Evolutionary conservation across 1,284 basidiomycete genomes (phyloP).

Genomic region (Ceratobasidium sp.): DNA sequence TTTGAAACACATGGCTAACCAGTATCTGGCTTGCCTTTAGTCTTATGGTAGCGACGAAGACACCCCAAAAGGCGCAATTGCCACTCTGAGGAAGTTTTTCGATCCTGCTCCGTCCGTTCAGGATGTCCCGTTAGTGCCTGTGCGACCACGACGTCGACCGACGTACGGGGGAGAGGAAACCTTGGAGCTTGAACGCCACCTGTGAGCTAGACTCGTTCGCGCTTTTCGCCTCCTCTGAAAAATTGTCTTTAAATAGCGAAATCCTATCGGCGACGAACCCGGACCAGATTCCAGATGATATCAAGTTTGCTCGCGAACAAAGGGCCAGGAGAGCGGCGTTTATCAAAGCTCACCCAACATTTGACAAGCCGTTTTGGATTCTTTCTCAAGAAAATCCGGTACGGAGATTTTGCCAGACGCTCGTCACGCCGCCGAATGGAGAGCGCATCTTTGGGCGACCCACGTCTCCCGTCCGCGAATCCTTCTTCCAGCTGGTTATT

Average conservation of each 20-base stretch:
- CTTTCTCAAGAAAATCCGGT: conserved; percentile 84
- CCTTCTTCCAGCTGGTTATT: conserved; percentile 80
- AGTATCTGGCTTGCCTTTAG: conserved; percentile 48
- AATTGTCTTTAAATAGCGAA: conserved; percentile 61
- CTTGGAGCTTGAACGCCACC: conserved; percentile 35
- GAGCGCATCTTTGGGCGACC: conserved; percentile 83
- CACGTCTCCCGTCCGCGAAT: conserved; percentile 72
- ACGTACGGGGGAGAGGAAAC: conserved; percentile 22
- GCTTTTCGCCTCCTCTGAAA: not conserved
- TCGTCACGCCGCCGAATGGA: conserved; percentile 86
- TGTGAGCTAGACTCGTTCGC: not conserved
- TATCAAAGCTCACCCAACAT: conserved; percentile 89
- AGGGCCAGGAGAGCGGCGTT: conserved; percentile 88
- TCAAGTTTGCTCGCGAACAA: conserved; percentile 63
- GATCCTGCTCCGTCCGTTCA: conserved; percentile 59
- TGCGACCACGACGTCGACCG: conserved; percentile 17
- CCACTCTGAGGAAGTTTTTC: conserved; percentile 51
- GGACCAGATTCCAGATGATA: conserved; percentile 63
- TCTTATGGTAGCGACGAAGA: conserved; percentile 43
- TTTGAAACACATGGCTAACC: not conserved
- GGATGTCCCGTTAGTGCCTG: conserved; percentile 23
- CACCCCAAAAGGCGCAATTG: conserved; percentile 44
- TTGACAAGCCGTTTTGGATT: conserved; percentile 91
- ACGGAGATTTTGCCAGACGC: conserved; percentile 82
- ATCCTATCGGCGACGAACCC: conserved; percentile 70